Evolutionary conservation across 495 filamentous ascomycete genomes (phyloP).

Genomic region (Cladorrhinum samala): DNA sequence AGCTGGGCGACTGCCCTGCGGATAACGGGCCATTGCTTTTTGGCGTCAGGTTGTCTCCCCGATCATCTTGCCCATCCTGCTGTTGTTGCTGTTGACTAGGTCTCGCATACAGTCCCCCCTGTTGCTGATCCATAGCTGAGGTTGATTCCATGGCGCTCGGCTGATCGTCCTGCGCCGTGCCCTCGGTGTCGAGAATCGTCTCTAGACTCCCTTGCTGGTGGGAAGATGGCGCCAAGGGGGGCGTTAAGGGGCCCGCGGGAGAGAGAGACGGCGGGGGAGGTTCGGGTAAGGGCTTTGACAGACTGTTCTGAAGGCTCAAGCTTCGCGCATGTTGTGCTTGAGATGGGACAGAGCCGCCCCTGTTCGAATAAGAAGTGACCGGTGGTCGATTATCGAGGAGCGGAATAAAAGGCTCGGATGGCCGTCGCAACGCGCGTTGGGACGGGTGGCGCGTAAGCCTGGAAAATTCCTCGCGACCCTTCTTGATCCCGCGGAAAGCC

Average conservation of each 20-base stretch:
- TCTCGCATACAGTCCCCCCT: constrained; percentile 24
- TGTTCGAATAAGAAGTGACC: constrained; percentile 19
- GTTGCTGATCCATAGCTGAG: constrained; percentile 38
- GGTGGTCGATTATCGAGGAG: constrained; percentile 17
- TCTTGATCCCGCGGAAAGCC: constrained; percentile 46
- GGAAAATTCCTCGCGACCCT: constrained; percentile 34
- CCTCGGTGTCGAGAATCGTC: constrained; percentile 27
- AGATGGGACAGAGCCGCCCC: constrained; percentile 14
- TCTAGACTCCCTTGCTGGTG: constrained; percentile 19
- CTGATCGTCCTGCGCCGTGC: constrained; percentile 33
- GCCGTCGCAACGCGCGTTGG: constrained; percentile 26
- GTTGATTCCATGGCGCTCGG: constrained; percentile 58
- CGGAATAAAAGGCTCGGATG: constrained; percentile 19
- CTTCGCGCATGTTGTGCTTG: constrained; percentile 41
- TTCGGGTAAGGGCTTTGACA: constrained; percentile 48
- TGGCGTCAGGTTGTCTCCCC: constrained; percentile 41
- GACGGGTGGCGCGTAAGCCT: constrained; percentile 27
- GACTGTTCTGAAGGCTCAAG: constrained; percentile 44
- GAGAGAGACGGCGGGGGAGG: constrained; percentile 38
- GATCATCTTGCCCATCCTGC: constrained; percentile 40
- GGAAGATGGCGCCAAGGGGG: constrained; percentile 14
- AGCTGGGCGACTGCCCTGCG: constrained; percentile 42
- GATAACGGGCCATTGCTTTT: constrained; percentile 48
- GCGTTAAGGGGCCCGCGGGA: constrained; percentile 30
- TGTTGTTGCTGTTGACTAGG: constrained; percentile 49